phyloP scores from a whole-genome alignment of 306 rosid species.

The Biancaea sappan region DNA sequence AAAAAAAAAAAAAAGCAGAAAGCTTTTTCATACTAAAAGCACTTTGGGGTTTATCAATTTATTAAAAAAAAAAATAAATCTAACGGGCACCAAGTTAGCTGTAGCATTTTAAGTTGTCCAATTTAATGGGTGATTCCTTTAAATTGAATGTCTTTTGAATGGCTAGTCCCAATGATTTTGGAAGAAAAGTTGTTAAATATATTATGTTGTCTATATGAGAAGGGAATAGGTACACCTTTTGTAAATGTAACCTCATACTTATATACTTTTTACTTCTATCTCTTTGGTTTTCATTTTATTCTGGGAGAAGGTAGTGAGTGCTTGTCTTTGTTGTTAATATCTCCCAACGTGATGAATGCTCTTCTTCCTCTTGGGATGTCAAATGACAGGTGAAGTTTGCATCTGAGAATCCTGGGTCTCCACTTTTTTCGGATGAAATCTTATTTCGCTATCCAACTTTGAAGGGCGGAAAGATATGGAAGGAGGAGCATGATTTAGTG shows the following conservation, averaged over 20 bases:
- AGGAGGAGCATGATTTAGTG: constrained; percentile 80
- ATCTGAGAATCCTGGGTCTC: constrained; percentile 56
- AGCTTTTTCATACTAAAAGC: not conserved
- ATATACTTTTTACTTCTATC: not conserved
- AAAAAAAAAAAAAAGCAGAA: too few relatives aligned
- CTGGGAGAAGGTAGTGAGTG: not conserved
- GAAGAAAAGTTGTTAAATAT: not conserved
- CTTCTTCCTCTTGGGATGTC: constrained; percentile 32
- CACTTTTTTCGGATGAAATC: constrained; percentile 74
- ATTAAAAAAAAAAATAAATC: not conserved
- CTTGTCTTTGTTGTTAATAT: constrained; percentile 12
- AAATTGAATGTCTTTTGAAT: not conserved
- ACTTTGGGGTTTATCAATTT: not conserved
- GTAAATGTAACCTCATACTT: not conserved
- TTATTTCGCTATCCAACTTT: constrained; percentile 69
- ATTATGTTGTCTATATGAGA: not conserved
- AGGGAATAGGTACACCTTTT: not conserved
- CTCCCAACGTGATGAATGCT: constrained; percentile 18
- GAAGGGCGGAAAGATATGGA: constrained; percentile 89
- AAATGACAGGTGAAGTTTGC: constrained; percentile 66
- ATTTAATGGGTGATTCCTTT: not conserved
- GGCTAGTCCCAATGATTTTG: not conserved
- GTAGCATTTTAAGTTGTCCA: not conserved
- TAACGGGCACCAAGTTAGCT: not conserved
- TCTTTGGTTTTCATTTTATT: too few relatives aligned